These are phyloP conservation scores for Saccharum spontaneum DNA, from an alignment of 176 grass and related monocot species.

Conservation along the genomic window DNA sequence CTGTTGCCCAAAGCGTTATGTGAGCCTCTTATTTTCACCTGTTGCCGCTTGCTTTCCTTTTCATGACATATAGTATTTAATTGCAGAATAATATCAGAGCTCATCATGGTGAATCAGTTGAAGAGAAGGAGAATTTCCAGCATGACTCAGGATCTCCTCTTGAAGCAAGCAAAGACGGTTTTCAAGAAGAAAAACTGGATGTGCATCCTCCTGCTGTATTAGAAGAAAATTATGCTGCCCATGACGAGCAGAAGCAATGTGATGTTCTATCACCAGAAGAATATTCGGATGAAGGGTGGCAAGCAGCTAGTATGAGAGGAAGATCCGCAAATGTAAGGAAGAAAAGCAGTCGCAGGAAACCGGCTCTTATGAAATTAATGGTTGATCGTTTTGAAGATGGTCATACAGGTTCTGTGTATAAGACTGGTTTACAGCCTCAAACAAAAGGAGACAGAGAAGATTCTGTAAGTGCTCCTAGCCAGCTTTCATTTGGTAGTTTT, in stretches of 20 bases:
- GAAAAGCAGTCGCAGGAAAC: slow-evolving; percentile 56
- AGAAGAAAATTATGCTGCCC: slow-evolving; percentile 45
- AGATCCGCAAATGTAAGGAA: slow-evolving; percentile 56
- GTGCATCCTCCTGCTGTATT: slow-evolving; percentile 13
- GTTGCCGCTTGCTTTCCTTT: slow-evolving; percentile 49
- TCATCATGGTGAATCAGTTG: slow-evolving; percentile 58
- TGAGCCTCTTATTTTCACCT: neutral
- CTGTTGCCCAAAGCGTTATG: slow-evolving; percentile 10
- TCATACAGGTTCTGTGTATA: slow-evolving; percentile 35
- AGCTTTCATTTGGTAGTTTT: slow-evolving; percentile 45
- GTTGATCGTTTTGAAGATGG: slow-evolving; percentile 51
- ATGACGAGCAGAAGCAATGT: slow-evolving; percentile 46
- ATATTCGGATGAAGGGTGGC: slow-evolving; percentile 98
- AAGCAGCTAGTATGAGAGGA: slow-evolving; percentile 79
- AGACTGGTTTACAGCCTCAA: slow-evolving; percentile 37
- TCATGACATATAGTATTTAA: slow-evolving; percentile 56
- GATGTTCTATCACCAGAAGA: slow-evolving; percentile 74
- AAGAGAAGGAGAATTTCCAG: slow-evolving; percentile 52
- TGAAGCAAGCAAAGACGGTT: slow-evolving; percentile 25
- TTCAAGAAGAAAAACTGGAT: slow-evolving; percentile 32
- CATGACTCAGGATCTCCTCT: slow-evolving; percentile 32
- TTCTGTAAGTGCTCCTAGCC: slow-evolving; percentile 35
- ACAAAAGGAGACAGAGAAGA: slow-evolving; percentile 41
- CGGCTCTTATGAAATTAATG: slow-evolving; percentile 55
- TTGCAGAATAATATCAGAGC: slow-evolving; percentile 90